Evolutionary conservation across 148 eudicot genomes (phyloP).

Genomic region (Rhododendron mucronatum): DNA sequence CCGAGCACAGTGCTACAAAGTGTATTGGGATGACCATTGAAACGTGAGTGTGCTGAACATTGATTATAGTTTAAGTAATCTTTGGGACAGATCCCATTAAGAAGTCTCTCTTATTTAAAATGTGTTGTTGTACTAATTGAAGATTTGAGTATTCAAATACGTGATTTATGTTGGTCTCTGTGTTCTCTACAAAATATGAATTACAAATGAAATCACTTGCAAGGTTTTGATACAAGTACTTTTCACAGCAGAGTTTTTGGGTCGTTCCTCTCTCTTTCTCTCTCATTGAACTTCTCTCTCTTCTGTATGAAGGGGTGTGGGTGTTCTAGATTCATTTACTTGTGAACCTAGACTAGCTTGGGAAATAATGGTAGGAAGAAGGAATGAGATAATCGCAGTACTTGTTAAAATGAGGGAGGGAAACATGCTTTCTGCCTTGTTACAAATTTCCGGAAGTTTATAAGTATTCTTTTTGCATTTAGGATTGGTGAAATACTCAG

Average conservation of each 20-base stretch:
- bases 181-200: background rate
- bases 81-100: background rate
- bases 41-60: conserved; percentile 53
- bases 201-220: background rate
- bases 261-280: background rate
- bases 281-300: background rate
- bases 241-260: background rate
- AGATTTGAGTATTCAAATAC: background rate
- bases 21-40: conserved; percentile 99
- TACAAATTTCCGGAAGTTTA: background rate
- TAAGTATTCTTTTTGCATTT: background rate
- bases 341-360: background rate
- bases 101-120: background rate
- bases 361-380: background rate
- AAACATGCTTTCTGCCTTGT: background rate
- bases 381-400: too few relatives aligned
- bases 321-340: background rate
- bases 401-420: background rate
- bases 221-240: background rate
- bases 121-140: background rate
- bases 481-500: background rate
- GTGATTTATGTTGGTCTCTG: background rate
- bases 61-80: background rate
- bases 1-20: conserved; percentile 90
- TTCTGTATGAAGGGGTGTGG: background rate